Conservation (phyloP, 495 filamentous ascomycete genomes). For the Xylaria cubensis region DNA sequence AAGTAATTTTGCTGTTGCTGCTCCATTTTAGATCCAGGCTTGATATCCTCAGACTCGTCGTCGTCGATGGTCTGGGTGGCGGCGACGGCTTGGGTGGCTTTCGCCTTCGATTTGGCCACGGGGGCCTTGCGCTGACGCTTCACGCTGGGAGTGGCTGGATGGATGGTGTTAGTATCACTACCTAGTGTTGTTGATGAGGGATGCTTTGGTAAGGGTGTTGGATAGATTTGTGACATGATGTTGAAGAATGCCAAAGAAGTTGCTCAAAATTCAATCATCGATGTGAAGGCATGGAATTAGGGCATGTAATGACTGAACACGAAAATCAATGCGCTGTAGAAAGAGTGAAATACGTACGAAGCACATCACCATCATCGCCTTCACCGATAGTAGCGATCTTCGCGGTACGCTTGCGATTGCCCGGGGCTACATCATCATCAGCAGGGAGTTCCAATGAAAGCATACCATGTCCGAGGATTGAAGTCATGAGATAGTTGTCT, state of each 20-base stretch:
- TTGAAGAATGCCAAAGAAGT: neutral
- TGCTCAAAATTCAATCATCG: no score
- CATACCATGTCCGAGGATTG: neutral
- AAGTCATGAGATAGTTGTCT: neutral
- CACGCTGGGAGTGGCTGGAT: neutral
- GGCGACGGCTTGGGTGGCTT: neutral
- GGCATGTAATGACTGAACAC: neutral
- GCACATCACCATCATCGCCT: neutral
- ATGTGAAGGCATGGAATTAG: neutral
- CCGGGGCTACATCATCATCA: slow-evolving; percentile 15
- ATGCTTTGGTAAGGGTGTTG: neutral
- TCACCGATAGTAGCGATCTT: neutral
- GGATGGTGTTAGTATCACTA: neutral
- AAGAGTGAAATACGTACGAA: neutral
- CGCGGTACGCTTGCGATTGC: slow-evolving; percentile 16
- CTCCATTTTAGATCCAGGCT: neutral
- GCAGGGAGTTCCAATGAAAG: neutral
- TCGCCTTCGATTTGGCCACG: neutral
- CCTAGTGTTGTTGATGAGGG: no score
- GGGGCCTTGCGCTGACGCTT: slow-evolving; percentile 13
- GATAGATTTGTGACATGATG: neutral
- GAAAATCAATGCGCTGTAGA: neutral
- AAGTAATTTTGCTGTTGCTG: neutral
- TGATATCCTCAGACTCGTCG: neutral
- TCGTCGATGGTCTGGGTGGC: neutral